These are phyloP conservation scores for Selaginella tamariscina DNA, from an alignment of 75 land plant species.

Conservation along the genomic window DNA sequence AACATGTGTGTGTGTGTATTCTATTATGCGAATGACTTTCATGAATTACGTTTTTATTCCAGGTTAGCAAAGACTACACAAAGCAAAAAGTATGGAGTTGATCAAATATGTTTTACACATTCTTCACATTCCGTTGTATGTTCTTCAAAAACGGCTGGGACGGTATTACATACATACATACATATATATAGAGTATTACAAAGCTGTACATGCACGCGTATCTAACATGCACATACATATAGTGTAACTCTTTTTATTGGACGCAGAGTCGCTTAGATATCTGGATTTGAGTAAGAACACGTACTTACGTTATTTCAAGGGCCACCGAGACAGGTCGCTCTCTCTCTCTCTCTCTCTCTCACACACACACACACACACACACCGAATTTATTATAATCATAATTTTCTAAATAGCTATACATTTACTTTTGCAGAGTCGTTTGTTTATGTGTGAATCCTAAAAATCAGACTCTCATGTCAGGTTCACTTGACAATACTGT, in stretches of 20 bases:
- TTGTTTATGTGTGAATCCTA: not conserved
- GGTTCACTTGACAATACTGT: not conserved
- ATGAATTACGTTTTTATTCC: not conserved
- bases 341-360: no score
- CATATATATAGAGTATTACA: no score
- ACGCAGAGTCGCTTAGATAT: not conserved
- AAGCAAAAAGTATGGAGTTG: not conserved
- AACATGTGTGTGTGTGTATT: no score
- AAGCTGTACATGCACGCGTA: no score
- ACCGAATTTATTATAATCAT: no score
- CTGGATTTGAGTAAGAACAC: conserved; percentile 1
- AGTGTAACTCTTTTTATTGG: no score
- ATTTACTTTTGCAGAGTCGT: not conserved
- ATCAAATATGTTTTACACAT: not conserved
- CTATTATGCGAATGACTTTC: no score
- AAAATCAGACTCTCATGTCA: not conserved
- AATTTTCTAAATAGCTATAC: not conserved
- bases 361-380: no score
- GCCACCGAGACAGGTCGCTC: not conserved
- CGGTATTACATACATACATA: no score
- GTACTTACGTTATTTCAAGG: not conserved
- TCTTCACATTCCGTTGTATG: not conserved
- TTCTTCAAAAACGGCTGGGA: not conserved
- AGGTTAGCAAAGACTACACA: not conserved
- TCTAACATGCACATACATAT: no score